These are phyloP conservation scores for Lepiota subincarnata DNA, from an alignment of 768 basidiomycete genomes.

Conservation along the genomic window DNA sequence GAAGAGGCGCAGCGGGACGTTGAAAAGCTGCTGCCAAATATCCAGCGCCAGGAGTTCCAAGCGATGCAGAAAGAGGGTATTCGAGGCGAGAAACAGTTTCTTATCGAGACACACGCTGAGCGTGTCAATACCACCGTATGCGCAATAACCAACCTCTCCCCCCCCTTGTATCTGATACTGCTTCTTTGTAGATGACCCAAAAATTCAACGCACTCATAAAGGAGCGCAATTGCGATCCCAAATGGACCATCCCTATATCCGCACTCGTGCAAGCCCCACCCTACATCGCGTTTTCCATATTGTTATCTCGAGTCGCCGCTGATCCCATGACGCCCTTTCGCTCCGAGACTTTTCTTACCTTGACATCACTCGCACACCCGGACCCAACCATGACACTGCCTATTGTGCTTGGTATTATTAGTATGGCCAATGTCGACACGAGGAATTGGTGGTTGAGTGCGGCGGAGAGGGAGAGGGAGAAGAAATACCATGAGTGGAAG, in stretches of 20 bases:
- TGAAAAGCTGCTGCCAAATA: constrained; percentile 41
- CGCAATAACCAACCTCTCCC: no score
- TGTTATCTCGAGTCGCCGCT: constrained; percentile 50
- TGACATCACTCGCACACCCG: constrained; percentile 64
- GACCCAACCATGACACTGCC: constrained; percentile 71
- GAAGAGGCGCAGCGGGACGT: constrained; percentile 58
- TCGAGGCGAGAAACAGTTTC: constrained; percentile 48
- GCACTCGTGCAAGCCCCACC: constrained; percentile 67
- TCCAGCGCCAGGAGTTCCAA: constrained; percentile 38
- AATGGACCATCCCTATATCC: constrained; percentile 55
- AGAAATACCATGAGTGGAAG: constrained; percentile 20
- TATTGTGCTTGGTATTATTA: constrained; percentile 66
- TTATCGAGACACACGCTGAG: constrained; percentile 44
- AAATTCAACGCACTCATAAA: constrained; percentile 59
- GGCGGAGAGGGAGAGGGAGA: constrained; percentile 48
- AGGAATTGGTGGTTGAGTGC: constrained; percentile 68
- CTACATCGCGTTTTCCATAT: constrained; percentile 62
- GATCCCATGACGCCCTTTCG: constrained; percentile 64
- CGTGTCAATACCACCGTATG: constrained; percentile 47
- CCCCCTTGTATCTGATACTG: constrained; percentile 2
- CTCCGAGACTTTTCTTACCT: constrained; percentile 71
- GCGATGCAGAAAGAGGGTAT: constrained; percentile 55
- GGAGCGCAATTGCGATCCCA: constrained; percentile 53
- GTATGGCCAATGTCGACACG: constrained; percentile 77
- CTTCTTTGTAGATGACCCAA: constrained; percentile 39